Conservation (phyloP, 257 asterid genomes). For the Cordia subcordata region DNA sequence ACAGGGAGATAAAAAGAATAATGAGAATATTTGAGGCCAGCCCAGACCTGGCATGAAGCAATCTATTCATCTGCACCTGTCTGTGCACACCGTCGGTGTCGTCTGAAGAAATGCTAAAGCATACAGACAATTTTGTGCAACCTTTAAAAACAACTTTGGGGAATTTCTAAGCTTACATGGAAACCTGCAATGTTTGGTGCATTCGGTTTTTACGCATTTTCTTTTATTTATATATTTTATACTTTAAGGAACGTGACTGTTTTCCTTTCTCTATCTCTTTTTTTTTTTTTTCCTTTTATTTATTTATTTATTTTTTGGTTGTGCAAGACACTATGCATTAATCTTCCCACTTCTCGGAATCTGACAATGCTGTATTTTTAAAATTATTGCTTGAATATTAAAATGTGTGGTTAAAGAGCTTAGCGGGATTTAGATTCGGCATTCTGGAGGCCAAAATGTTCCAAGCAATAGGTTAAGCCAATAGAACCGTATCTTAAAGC, state of each 20-base stretch:
- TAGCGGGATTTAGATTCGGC: too few species aligned
- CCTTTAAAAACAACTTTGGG: background rate
- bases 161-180: background rate
- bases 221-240: too few species aligned
- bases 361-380: background rate
- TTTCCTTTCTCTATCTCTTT: too few species aligned
- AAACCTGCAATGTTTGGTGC: background rate
- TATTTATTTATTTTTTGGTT: too few species aligned
- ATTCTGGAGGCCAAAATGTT: too few species aligned
- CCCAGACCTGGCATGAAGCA: background rate
- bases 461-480: too few species aligned
- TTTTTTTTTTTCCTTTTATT: too few species aligned
- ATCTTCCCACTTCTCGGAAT: background rate
- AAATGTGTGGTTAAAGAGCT: background rate
- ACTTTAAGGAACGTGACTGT: too few species aligned
- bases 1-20: too few species aligned
- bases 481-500: too few species aligned
- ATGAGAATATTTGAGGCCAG: background rate
- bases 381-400: background rate
- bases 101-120: background rate
- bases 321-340: background rate
- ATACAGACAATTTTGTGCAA: background rate
- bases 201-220: too few species aligned
- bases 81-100: background rate
- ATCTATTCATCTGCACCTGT: background rate